Percentiles rank a stretch among this genome's conserved stretches.
phyloP scores from a whole-genome alignment of 1,139 yeast species.

The Protomyces pachydermus region DNA sequence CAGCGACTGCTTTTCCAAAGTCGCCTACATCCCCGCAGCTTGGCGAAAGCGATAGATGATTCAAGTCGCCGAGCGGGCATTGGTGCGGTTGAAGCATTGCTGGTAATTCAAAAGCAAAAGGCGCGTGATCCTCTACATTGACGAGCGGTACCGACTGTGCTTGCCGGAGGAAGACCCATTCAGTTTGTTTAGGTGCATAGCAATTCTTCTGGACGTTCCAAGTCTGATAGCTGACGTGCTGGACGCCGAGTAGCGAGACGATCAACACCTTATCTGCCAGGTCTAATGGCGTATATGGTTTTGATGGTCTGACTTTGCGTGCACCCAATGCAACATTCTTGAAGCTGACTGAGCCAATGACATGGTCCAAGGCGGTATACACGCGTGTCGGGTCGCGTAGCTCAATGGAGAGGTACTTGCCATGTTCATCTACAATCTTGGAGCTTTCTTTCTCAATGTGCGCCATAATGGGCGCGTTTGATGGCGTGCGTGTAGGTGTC shows the following conservation, averaged over 20 bases:
- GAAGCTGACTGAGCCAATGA: neutral
- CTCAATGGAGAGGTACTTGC: neutral
- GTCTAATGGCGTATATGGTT: neutral
- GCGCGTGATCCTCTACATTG: neutral
- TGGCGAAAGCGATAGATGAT: slow-evolving; percentile 16
- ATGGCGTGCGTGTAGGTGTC: neutral
- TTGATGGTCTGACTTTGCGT: neutral
- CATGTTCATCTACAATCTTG: neutral
- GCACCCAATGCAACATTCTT: neutral
- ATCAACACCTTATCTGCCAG: neutral
- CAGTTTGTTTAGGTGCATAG: neutral
- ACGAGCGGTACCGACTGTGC: neutral
- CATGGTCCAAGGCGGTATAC: neutral
- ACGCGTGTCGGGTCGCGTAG: neutral
- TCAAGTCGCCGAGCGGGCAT: slow-evolving; percentile 11
- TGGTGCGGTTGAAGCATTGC: slow-evolving; percentile 14
- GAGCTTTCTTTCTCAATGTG: neutral
- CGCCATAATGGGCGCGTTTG: neutral
- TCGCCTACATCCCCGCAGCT: neutral
- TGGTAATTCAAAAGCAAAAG: slow-evolving; percentile 13
- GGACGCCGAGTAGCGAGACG: slow-evolving; percentile 13
- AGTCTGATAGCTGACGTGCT: neutral
- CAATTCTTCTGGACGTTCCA: neutral
- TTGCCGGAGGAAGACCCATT: slow-evolving; percentile 10
- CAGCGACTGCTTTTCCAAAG: neutral